These are phyloP conservation scores for Taxillus chinensis DNA, from an alignment of 164 flowering plant genomes.

Conservation along the genomic window DNA sequence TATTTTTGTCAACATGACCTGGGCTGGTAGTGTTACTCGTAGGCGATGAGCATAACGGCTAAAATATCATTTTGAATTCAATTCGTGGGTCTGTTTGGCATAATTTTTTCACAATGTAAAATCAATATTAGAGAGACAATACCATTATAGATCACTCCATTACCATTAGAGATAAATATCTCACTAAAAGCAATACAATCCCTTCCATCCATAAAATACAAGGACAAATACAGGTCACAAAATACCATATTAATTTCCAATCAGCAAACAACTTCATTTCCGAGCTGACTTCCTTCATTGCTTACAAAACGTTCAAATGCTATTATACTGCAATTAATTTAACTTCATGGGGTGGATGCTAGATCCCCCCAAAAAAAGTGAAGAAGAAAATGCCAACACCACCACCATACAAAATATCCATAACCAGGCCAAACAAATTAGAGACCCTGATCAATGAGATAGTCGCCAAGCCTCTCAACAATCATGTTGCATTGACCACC, in stretches of 20 bases:
- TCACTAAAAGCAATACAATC: background rate
- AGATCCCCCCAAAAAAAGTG: background rate
- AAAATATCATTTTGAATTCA: no score
- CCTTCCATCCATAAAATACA: background rate
- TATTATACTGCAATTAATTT: background rate
- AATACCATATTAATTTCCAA: background rate
- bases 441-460: constrained; percentile 31
- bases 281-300: background rate
- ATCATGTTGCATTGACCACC: constrained; percentile 53
- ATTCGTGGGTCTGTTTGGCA: no score
- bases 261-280: background rate
- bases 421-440: constrained; percentile 5
- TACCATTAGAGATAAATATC: background rate
- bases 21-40: no score
- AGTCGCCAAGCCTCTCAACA: constrained; percentile 46
- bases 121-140: no score
- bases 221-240: background rate
- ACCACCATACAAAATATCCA: background rate
- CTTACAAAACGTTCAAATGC: background rate
- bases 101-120: no score
- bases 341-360: background rate
- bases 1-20: no score
- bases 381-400: background rate
- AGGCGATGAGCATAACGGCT: no score
- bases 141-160: background rate